Percentiles rank a stretch among this genome's conserved stretches.
These are phyloP conservation scores for Pholiota molesta DNA, from an alignment of 768 basidiomycete species.

Conservation along the genomic window DNA sequence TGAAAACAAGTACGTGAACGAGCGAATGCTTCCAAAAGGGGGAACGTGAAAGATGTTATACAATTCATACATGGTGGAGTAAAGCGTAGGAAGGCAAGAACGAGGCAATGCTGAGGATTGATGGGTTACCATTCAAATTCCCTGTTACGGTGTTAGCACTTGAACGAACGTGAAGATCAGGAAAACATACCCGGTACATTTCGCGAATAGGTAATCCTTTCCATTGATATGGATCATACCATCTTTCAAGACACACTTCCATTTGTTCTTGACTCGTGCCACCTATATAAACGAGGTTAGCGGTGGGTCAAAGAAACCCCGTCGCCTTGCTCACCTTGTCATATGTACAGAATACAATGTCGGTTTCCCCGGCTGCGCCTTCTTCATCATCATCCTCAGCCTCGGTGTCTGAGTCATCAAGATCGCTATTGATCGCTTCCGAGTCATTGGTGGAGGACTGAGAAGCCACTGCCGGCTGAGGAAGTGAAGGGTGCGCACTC, in stretches of 20 bases:
- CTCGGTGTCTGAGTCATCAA: constrained; percentile 94
- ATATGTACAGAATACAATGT: constrained; percentile 98
- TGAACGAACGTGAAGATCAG: neutral
- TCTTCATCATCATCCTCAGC: constrained; percentile 84
- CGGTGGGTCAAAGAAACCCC: constrained; percentile 6
- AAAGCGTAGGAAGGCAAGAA: neutral
- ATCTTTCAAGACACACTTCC: constrained; percentile 98
- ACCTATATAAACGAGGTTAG: constrained; percentile 55
- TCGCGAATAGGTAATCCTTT: constrained; percentile 95
- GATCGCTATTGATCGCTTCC: constrained; percentile 94
- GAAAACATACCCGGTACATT: constrained; percentile 86
- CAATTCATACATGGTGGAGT: constrained; percentile 8
- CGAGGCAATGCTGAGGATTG: neutral
- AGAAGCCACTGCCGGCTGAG: constrained; percentile 53
- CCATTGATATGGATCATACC: constrained; percentile 98
- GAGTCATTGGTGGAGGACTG: constrained; percentile 49
- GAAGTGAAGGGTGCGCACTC: constrained; percentile 73
- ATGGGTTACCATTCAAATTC: constrained; percentile 46
- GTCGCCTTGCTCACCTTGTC: constrained; percentile 72
- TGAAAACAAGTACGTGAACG: constrained; percentile 8
- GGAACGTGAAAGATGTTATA: constrained; percentile 9
- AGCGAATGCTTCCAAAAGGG: constrained; percentile 10
- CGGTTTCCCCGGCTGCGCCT: constrained; percentile 71
- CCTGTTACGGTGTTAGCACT: constrained; percentile 23
- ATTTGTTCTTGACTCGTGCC: constrained; percentile 99